Conservation (phyloP, 768 basidiomycete species). For the Phanerochaete carnosa region DNA sequence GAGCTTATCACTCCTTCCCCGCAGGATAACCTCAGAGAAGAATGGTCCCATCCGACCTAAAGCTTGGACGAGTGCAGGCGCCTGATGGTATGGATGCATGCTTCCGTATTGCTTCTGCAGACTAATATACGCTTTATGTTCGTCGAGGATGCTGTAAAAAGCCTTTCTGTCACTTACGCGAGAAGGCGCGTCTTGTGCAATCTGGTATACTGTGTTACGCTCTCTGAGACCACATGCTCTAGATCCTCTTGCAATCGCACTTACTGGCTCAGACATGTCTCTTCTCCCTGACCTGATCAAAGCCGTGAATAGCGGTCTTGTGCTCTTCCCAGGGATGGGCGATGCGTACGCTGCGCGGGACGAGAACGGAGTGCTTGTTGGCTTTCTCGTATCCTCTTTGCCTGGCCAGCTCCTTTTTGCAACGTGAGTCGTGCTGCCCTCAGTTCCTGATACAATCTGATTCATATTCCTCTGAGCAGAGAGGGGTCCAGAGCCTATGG, state of each 20-base stretch:
- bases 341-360: background rate
- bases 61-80: background rate
- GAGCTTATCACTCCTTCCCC: too few relatives aligned
- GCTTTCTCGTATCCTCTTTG: background rate
- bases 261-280: background rate
- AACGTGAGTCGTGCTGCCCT: background rate
- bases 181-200: background rate
- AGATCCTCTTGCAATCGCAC: background rate
- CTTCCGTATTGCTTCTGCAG: background rate
- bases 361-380: background rate
- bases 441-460: too few relatives aligned
- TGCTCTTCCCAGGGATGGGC: background rate
- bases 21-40: too few relatives aligned
- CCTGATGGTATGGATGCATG: background rate
- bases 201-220: background rate
- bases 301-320: background rate
- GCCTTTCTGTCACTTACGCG: background rate
- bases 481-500: too few relatives aligned
- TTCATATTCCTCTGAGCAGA: too few relatives aligned
- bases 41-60: background rate
- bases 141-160: background rate
- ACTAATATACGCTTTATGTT: background rate
- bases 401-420: background rate
- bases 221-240: background rate
- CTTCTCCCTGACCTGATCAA: background rate